Percentiles rank a stretch among this genome's conserved stretches.
Evolutionary conservation across 2,329 filamentous ascomycete species (phyloP).

Genomic region (Alternaria ethzedia): DNA sequence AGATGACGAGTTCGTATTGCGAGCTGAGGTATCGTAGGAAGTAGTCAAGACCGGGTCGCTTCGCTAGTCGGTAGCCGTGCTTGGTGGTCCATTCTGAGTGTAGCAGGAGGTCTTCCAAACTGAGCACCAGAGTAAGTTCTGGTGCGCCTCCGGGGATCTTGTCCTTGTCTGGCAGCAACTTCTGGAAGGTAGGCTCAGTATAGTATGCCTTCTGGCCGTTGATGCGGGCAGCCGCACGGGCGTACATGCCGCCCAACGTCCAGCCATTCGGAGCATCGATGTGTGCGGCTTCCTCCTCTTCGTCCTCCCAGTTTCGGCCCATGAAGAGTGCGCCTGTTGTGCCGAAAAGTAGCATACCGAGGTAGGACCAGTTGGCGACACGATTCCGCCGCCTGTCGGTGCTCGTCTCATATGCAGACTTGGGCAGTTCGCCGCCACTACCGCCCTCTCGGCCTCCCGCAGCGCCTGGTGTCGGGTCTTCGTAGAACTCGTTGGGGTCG

Average conservation of each 20-base stretch:
- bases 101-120: constrained; percentile 89
- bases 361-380: constrained; percentile 77
- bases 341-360: constrained; percentile 62
- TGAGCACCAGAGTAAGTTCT: constrained; percentile 91
- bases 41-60: constrained; percentile 94
- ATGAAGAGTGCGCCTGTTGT: constrained; percentile 72
- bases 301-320: constrained; percentile 83
- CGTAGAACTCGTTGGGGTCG: constrained; percentile 58
- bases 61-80: constrained; percentile 93
- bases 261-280: constrained; percentile 80
- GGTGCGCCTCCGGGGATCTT: constrained; percentile 64
- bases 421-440: constrained; percentile 71
- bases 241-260: constrained; percentile 77
- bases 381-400: constrained; percentile 80
- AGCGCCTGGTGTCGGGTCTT: constrained; percentile 55
- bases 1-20: constrained; percentile 97
- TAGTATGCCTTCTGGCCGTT: constrained; percentile 85
- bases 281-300: constrained; percentile 73
- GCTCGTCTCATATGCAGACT: constrained; percentile 87
- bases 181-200: constrained; percentile 92
- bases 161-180: constrained; percentile 83
- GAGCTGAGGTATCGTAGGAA: constrained; percentile 96
- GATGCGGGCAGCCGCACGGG: constrained; percentile 76
- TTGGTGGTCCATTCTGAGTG: constrained; percentile 95
- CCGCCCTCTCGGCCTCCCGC: constrained; percentile 51